A percentile compares a stretch with the other conserved stretches of the same genome.
These are phyloP conservation scores for Fusarium bulbicola DNA, from an alignment of 2,329 filamentous ascomycete genomes.

Conservation along the genomic window DNA sequence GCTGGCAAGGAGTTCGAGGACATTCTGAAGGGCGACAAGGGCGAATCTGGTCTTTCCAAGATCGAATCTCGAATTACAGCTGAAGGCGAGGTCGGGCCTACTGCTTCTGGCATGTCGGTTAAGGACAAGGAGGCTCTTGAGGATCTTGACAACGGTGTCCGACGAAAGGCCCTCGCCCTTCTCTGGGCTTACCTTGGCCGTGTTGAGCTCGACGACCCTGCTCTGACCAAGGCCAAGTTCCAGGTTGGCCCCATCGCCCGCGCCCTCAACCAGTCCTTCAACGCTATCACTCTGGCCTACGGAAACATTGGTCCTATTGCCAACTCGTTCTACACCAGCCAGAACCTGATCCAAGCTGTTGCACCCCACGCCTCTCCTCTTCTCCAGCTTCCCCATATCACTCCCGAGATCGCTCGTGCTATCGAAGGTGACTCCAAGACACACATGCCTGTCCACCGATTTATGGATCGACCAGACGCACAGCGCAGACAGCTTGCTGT, in stretches of 20 bases:
- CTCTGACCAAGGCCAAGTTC: constrained; percentile 85
- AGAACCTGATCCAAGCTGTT: constrained; percentile 90
- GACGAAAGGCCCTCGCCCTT: constrained; percentile 86
- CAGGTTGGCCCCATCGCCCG: constrained; percentile 89
- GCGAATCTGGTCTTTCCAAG: constrained; percentile 82
- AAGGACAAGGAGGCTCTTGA: constrained; percentile 83
- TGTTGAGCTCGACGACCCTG: constrained; percentile 81
- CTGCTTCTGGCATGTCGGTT: constrained; percentile 67
- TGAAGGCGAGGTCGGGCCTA: constrained; percentile 60
- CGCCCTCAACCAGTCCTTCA: constrained; percentile 85
- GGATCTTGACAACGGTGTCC: constrained; percentile 80
- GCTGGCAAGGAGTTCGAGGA: constrained; percentile 86
- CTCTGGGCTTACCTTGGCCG: constrained; percentile 96
- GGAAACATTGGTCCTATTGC: constrained; percentile 84
- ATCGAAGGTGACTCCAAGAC: constrained; percentile 79
- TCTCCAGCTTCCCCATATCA: constrained; percentile 90
- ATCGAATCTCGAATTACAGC: constrained; percentile 83
- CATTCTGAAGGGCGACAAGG: constrained; percentile 78
- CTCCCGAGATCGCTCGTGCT: constrained; percentile 68
- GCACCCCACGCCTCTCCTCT: constrained; percentile 85
- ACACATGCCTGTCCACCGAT: constrained; percentile 83
- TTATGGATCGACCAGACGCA: constrained; percentile 83
- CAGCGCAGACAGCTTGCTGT: constrained; percentile 77
- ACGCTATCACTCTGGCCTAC: constrained; percentile 87
- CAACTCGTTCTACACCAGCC: constrained; percentile 81